A percentile compares a stretch with the other conserved stretches of the same genome.
Evolutionary conservation across 1,284 basidiomycete genomes (phyloP).

Genomic region (Marasmius tenuissimus): DNA sequence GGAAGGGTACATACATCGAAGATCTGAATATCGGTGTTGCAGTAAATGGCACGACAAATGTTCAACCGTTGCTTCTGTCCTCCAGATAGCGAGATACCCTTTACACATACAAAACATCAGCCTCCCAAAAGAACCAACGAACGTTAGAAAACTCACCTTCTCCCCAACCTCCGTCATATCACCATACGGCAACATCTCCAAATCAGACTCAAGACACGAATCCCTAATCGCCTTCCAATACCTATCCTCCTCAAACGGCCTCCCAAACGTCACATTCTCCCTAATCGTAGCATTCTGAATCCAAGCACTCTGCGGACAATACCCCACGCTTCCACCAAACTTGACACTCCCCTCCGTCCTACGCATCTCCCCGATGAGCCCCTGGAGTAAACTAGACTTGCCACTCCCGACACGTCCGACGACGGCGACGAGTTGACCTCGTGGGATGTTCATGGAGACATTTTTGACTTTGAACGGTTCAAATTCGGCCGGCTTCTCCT

Average conservation of each 20-base stretch:
- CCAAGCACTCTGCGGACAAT: constrained; percentile 83
- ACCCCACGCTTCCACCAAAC: constrained; percentile 76
- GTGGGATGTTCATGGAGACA: constrained; percentile 65
- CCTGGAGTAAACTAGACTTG: constrained; percentile 76
- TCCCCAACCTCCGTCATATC: constrained; percentile 93
- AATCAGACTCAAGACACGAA: constrained; percentile 76
- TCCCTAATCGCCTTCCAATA: constrained; percentile 79
- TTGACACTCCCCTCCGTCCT: constrained; percentile 57
- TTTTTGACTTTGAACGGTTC: constrained; percentile 59
- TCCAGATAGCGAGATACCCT: constrained; percentile 81
- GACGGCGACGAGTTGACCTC: constrained; percentile 76
- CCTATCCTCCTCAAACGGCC: constrained; percentile 73
- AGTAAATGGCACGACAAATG: constrained; percentile 86
- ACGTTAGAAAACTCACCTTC: no score
- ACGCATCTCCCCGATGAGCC: constrained; percentile 82
- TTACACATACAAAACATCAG: background rate
- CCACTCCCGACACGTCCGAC: constrained; percentile 70
- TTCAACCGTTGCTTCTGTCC: constrained; percentile 79
- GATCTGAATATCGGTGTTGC: constrained; percentile 81
- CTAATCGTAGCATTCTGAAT: constrained; percentile 83
- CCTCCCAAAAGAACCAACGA: no score
- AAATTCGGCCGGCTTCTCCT: constrained; percentile 10
- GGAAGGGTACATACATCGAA: constrained; percentile 53
- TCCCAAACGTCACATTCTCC: constrained; percentile 86
- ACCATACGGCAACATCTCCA: constrained; percentile 79